A percentile compares a stretch with the other conserved stretches of the same genome.
Evolutionary conservation across 1,139 yeast species (phyloP).

Genomic region (Yamadazyma triangularis): DNA sequence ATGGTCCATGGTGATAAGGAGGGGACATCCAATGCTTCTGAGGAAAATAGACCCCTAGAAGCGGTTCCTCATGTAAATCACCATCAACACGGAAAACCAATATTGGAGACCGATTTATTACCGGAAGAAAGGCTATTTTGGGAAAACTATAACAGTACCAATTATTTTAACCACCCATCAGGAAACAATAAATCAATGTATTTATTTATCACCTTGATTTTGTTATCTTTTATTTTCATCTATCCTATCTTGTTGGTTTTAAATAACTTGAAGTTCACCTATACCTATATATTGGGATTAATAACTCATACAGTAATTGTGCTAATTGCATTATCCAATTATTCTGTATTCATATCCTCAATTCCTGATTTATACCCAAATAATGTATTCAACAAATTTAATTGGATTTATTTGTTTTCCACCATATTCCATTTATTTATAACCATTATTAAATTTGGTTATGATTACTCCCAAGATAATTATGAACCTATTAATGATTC

Average conservation of each 20-base stretch:
- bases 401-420: conserved; percentile 53
- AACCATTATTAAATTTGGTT: conserved; percentile 31
- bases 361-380: conserved; percentile 69
- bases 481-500: conserved; percentile 13
- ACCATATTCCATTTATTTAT: conserved; percentile 50
- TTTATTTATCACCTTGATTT: conserved; percentile 49
- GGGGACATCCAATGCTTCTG: not conserved
- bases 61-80: conserved; percentile 50
- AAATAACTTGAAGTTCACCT: conserved; percentile 50
- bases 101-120: conserved; percentile 60
- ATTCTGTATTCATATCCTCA: conserved; percentile 55
- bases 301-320: conserved; percentile 45
- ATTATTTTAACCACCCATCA: conserved; percentile 58
- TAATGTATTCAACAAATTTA: conserved; percentile 67
- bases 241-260: conserved; percentile 72
- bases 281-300: conserved; percentile 52
- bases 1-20: not conserved
- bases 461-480: conserved; percentile 5
- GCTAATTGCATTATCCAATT: conserved; percentile 50
- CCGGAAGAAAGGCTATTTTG: conserved; percentile 75
- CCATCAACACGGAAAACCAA: conserved; percentile 72
- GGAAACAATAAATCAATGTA: conserved; percentile 50
- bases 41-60: not conserved
- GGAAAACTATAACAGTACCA: conserved; percentile 78
- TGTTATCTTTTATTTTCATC: conserved; percentile 46